Conservation (phyloP, 352 stramenopile genomes). For the Phytophthora tentaculata region DNA sequence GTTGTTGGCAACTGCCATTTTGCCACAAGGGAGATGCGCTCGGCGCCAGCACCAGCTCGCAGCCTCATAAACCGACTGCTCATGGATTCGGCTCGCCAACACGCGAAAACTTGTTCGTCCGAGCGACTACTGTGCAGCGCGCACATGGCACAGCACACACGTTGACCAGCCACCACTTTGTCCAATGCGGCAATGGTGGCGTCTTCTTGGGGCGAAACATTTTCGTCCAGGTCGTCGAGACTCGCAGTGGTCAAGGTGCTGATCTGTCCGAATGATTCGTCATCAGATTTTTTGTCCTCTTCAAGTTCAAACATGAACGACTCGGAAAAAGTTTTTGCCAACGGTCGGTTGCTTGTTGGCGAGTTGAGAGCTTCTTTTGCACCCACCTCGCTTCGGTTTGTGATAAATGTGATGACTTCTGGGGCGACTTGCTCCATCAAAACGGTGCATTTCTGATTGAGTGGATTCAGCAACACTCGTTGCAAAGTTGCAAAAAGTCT, state of each 20-base stretch:
- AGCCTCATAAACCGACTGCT: slow-evolving; percentile 37
- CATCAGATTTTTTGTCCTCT: slow-evolving; percentile 6
- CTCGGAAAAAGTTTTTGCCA: slow-evolving; percentile 46
- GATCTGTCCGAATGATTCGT: slow-evolving; percentile 16
- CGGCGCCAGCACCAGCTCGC: slow-evolving; percentile 15
- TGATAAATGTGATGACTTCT: slow-evolving; percentile 45
- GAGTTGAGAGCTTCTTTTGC: slow-evolving; percentile 29
- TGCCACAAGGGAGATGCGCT: slow-evolving; percentile 22
- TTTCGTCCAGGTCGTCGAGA: slow-evolving; percentile 30
- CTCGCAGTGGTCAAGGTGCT: slow-evolving; percentile 28
- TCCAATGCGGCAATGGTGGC: slow-evolving; percentile 13
- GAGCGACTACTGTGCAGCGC: slow-evolving; percentile 39
- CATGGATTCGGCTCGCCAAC: slow-evolving; percentile 35
- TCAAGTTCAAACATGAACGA: slow-evolving; percentile 33
- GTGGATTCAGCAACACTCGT: slow-evolving; percentile 42
- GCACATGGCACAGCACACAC: slow-evolving; percentile 52
- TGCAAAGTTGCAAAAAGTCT: slow-evolving; percentile 50
- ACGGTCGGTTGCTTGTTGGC: slow-evolving; percentile 18
- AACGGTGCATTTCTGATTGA: slow-evolving; percentile 49
- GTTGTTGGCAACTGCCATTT: slow-evolving; percentile 8
- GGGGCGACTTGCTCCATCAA: slow-evolving; percentile 38
- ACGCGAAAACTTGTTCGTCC: slow-evolving; percentile 48
- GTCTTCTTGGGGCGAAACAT: slow-evolving; percentile 9
- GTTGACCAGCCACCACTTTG: slow-evolving; percentile 31
- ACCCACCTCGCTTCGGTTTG: slow-evolving; percentile 29